Base-by-base conservation (phyloP, 257 asterid species). In the Scutellaria barbata region DNA sequence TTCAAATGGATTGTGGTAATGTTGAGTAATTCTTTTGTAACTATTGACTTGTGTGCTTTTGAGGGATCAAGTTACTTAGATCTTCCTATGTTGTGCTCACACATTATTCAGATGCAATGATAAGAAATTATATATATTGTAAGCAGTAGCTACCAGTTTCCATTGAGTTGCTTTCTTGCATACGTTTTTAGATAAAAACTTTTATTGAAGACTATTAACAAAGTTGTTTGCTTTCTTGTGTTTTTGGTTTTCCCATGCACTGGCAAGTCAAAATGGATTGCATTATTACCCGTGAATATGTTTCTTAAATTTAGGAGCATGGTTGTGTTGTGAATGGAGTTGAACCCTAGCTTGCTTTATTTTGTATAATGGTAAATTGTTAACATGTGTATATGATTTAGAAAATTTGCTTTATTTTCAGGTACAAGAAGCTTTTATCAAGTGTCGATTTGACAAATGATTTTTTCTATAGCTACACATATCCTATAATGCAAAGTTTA, bases 381-480 rank as follows among this genome's bases (percentile, higher is more conserved):
- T 30, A 57, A 53, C 62, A 53, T 9, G 11, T 50, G 17, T 9
- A 58, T 9, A 25, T 66, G 57, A 76, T 39, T 79, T 75, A 66
- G 47, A 57, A 48, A 57, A 48, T 63, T 72, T 64, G 61, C 71
- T 47, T 45, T 52, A 43, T 78, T 71, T 82, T 83, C 93, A 95
- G 99, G 95, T 95, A 95, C 89, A 95, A 85, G 90, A 95, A 95
- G 86, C 97, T 92, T 57, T 87, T 95, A 81, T 92, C 97, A 73
- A 92, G 98, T 83, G 98, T 95, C 9, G 99, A 95, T 75, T 84
- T 95, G 92, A 82, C 99, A 3, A 92, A 89, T 74, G 99, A 95
- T 83, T 95, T 95, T 82, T 95, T 89, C 96, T 92, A 82, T 76
- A 89, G 99, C 88, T 87, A 87, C 73, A 88, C 99, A 45, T 95